Percentiles rank a stretch among this genome's conserved stretches.
Conservation (phyloP, 768 basidiomycete species). For the Rhodotorula sphaerocarpa region DNA sequence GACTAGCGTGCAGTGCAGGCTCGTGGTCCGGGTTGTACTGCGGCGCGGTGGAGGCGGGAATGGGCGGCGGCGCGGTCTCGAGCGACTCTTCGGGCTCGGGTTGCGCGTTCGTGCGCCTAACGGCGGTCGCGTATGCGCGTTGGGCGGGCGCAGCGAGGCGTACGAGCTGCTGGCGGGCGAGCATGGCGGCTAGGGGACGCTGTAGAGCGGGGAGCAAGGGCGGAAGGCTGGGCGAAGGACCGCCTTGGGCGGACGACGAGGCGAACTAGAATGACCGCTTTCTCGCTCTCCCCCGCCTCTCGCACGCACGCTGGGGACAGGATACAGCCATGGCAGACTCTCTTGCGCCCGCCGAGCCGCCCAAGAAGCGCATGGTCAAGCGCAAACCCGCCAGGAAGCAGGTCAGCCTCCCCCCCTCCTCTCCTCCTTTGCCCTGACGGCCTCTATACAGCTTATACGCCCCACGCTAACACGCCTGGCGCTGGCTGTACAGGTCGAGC, state of each 20-base stretch:
- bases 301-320: no score
- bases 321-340: not conserved
- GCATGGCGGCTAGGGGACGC: not conserved
- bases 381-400: slow-evolving; percentile 39
- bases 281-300: no score
- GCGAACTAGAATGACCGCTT: no score
- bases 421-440: not conserved
- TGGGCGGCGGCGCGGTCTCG: slow-evolving; percentile 6
- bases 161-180: not conserved
- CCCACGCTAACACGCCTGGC: not conserved
- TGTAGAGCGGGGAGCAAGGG: no score
- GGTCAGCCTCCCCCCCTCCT: slow-evolving; percentile 1
- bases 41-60: not conserved
- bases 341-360: not conserved
- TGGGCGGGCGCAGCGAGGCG: not conserved
- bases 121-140: slow-evolving; percentile 11
- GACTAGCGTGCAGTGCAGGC: slow-evolving; percentile 29
- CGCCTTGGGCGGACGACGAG: no score
- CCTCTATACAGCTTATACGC: not conserved
- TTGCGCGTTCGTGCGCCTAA: not conserved
- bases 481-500: slow-evolving; percentile 20
- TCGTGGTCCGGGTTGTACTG: slow-evolving; percentile 29
- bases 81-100: not conserved
- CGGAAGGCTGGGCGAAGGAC: not conserved
- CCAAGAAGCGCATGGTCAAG: slow-evolving; percentile 35